Evolutionary conservation across 352 stramenopile species (phyloP).

Genomic region (Globisporangium carolinianum): DNA sequence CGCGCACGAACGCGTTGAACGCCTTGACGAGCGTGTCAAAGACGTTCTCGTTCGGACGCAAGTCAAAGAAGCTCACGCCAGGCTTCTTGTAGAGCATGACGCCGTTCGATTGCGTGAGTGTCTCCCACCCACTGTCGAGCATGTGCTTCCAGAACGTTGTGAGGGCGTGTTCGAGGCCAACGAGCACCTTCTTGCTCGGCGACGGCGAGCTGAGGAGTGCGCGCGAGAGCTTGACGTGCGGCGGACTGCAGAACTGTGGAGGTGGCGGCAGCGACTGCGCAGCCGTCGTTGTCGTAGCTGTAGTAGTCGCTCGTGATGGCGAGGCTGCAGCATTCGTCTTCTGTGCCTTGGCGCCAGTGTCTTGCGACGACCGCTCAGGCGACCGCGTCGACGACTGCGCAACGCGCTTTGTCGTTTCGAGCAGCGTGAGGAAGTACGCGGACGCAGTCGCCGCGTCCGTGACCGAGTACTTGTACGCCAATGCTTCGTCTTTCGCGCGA

Average conservation of each 20-base stretch:
- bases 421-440: constrained; percentile 17
- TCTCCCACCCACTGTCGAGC: constrained; percentile 50
- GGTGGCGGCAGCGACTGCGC: constrained; percentile 3
- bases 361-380: not conserved
- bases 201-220: constrained; percentile 10
- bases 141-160: constrained; percentile 54
- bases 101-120: constrained; percentile 43
- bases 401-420: constrained; percentile 8
- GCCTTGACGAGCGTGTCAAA: constrained; percentile 67
- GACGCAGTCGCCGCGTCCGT: constrained; percentile 16
- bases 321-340: constrained; percentile 12
- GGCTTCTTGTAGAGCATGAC: constrained; percentile 65
- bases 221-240: constrained; percentile 10
- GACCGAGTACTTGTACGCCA: constrained; percentile 22
- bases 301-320: not conserved
- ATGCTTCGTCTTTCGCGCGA: constrained; percentile 41
- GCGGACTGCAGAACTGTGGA: constrained; percentile 11
- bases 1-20: constrained; percentile 36
- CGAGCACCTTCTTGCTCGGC: constrained; percentile 15
- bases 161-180: constrained; percentile 19
- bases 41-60: constrained; percentile 68
- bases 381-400: not conserved
- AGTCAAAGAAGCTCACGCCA: constrained; percentile 55
- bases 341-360: not conserved
- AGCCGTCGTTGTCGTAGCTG: not conserved